phyloP scores from a whole-genome alignment of 148 eudicot genomes.

The Vaccinium darrowii region DNA sequence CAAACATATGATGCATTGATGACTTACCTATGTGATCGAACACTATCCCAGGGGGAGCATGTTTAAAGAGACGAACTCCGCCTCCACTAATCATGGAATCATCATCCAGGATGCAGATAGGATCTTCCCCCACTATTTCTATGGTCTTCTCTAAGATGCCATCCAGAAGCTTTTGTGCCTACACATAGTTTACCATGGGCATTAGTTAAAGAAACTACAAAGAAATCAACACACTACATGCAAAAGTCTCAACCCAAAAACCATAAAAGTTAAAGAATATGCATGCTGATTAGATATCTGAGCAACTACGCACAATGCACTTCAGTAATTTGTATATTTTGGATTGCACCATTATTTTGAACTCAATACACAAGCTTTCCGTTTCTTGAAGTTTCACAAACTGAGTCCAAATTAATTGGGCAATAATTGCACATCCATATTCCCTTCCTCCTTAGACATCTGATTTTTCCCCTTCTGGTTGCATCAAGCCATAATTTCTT shows the following conservation, averaged over 20 bases:
- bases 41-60: constrained; percentile 77
- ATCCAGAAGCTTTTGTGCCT: constrained; percentile 77
- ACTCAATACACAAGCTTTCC: background rate
- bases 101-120: constrained; percentile 21
- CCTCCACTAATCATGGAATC: constrained; percentile 29
- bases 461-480: background rate
- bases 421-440: background rate
- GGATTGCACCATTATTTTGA: background rate
- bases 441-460: background rate
- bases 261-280: background rate
- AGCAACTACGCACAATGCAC: background rate
- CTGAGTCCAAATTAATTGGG: background rate
- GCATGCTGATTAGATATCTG: background rate
- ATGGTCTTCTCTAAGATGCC: constrained; percentile 60
- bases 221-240: background rate
- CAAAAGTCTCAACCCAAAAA: background rate
- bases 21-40: constrained; percentile 68
- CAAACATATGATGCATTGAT: background rate
- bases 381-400: background rate
- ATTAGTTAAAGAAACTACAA: background rate
- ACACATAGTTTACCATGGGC: constrained; percentile 13
- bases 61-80: constrained; percentile 73
- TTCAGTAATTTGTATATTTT: background rate
- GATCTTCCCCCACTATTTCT: constrained; percentile 41
- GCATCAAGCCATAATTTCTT: background rate